These are phyloP conservation scores for Hyaloscypha variabilis DNA, from an alignment of 495 filamentous ascomycete species.

Conservation along the genomic window DNA sequence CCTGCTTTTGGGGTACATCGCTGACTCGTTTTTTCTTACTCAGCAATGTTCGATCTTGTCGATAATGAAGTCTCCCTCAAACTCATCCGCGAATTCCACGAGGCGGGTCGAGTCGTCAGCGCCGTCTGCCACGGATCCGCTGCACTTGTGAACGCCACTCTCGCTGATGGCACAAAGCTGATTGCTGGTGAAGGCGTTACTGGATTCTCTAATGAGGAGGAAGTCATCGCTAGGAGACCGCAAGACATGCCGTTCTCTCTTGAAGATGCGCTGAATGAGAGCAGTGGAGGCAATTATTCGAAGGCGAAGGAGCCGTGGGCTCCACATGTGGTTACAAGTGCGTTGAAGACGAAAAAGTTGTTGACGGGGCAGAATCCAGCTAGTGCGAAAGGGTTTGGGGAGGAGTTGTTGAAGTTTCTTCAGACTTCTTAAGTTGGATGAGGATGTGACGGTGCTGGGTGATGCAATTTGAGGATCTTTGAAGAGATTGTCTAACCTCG, in stretches of 20 bases:
- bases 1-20: neutral
- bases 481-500: too few species aligned
- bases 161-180: slow-evolving; percentile 39
- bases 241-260: slow-evolving; percentile 64
- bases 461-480: too few species aligned
- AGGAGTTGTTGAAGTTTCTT: neutral
- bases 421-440: too few species aligned
- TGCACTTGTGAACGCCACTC: slow-evolving; percentile 59
- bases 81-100: too few species aligned
- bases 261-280: slow-evolving; percentile 56
- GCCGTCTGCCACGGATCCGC: too few species aligned
- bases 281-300: slow-evolving; percentile 45
- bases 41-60: slow-evolving; percentile 71
- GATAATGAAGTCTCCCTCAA: slow-evolving; percentile 47
- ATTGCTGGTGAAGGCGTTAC: slow-evolving; percentile 63
- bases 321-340: slow-evolving; percentile 60
- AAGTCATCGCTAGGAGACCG: slow-evolving; percentile 52
- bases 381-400: slow-evolving; percentile 57
- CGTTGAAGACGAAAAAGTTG: slow-evolving; percentile 55
- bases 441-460: too few species aligned
- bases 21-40: slow-evolving; percentile 3
- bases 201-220: slow-evolving; percentile 70
- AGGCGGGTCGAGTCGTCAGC: too few species aligned
- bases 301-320: slow-evolving; percentile 63
- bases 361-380: slow-evolving; percentile 78